phyloP scores from a whole-genome alignment of 148 eudicot genomes.

The Talinum fruticosum region DNA sequence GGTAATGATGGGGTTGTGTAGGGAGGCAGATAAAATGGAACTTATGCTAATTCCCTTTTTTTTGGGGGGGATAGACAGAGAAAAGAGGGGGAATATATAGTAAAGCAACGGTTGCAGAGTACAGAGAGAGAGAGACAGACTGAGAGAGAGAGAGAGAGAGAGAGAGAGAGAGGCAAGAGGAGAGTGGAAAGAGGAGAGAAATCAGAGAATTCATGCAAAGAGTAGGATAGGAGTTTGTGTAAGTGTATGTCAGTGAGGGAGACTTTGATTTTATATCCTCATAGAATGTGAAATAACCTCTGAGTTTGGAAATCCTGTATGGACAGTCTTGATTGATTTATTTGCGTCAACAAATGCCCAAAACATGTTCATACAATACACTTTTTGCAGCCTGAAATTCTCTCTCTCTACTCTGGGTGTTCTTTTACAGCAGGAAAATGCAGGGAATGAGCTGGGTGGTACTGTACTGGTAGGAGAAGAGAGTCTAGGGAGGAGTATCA shows the following conservation, averaged over 20 bases:
- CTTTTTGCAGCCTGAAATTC: background rate
- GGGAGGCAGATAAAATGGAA: background rate
- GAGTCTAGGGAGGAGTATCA: too few species aligned
- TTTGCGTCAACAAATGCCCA: background rate
- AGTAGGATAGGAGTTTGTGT: background rate
- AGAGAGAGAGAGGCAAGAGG: background rate
- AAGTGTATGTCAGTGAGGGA: background rate
- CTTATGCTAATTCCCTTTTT: slow-evolving; percentile 1
- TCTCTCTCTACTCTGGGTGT: background rate
- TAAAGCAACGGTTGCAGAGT: background rate
- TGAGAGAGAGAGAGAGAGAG: background rate
- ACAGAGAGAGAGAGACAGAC: background rate
- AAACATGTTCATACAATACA: too few species aligned
- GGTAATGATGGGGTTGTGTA: background rate
- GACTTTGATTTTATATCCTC: too few species aligned
- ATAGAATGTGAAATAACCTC: background rate
- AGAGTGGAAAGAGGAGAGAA: background rate
- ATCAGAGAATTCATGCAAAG: background rate
- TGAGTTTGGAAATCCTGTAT: background rate
- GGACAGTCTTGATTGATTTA: background rate
- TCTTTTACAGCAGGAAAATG: background rate
- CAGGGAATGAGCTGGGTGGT: background rate
- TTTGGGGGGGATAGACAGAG: background rate
- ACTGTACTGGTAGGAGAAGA: too few species aligned
- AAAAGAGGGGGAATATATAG: background rate